phyloP scores from a whole-genome alignment of 2,329 filamentous ascomycete species.

The Penicillium sclerotigenum region DNA sequence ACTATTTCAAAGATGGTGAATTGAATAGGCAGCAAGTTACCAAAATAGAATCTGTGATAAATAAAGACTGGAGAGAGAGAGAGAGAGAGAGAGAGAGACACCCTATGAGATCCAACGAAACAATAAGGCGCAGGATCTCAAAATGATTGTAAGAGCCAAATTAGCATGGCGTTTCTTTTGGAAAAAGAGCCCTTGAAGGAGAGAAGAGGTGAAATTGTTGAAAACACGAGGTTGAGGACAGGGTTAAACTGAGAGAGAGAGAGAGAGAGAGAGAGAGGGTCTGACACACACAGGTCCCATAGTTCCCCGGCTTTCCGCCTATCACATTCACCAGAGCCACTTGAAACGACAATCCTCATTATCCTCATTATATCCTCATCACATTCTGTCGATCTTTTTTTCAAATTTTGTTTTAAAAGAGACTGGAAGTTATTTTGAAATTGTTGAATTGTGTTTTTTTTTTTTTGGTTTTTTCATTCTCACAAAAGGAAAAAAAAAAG shows the following conservation, averaged over 20 bases:
- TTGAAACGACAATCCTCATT: constrained; percentile 22
- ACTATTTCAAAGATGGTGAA: neutral
- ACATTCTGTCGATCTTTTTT: constrained; percentile 17
- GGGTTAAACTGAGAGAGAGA: constrained; percentile 10
- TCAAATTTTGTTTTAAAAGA: neutral
- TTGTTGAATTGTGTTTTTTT: too few species aligned
- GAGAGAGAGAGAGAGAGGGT: too few species aligned
- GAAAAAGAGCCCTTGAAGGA: too few species aligned
- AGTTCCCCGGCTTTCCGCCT: constrained; percentile 11
- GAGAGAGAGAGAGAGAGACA: neutral
- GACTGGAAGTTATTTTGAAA: neutral
- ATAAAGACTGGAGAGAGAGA: neutral
- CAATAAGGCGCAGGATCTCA: neutral
- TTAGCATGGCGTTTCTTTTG: too few species aligned
- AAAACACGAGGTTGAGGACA: constrained; percentile 15
- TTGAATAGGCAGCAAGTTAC: constrained; percentile 3
- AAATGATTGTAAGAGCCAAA: neutral
- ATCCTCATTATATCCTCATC: too few species aligned
- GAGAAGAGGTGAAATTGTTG: constrained; percentile 4
- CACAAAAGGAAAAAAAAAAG: constrained; percentile 31
- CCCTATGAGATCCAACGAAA: neutral
- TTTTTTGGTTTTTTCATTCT: constrained; percentile 25
- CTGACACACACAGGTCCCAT: constrained; percentile 6
- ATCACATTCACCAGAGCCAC: constrained; percentile 19
- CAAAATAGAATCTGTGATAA: neutral